A percentile compares a stretch with the other conserved stretches of the same genome.
Conservation (phyloP, 768 basidiomycete species). For the Cystofilobasidium ferigula region DNA sequence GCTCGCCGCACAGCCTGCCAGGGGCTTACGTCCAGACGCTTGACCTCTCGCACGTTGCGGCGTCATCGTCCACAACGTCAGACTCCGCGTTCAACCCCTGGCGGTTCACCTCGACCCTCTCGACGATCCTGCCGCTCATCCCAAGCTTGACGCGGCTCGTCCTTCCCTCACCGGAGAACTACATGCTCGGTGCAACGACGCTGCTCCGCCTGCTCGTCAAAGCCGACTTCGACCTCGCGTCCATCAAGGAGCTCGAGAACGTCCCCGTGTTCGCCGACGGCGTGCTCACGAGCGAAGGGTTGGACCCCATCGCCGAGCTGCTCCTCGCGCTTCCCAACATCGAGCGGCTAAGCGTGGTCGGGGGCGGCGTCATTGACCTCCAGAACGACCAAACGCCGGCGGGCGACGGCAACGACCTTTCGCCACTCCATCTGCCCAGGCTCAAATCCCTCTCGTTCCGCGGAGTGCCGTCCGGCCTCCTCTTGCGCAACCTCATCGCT, state of each 20-base stretch:
- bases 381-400: slow-evolving; percentile 7
- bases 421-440: slow-evolving; percentile 28
- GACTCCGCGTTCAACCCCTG: slow-evolving; percentile 14
- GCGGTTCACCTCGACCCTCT: slow-evolving; percentile 24
- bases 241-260: slow-evolving; percentile 10
- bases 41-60: slow-evolving; percentile 18
- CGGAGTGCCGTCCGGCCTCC: slow-evolving; percentile 28
- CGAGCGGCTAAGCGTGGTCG: slow-evolving; percentile 28
- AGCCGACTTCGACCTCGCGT: slow-evolving; percentile 3
- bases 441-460: slow-evolving; percentile 32
- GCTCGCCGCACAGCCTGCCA: slow-evolving; percentile 13
- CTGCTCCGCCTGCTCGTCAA: slow-evolving; percentile 11
- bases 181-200: slow-evolving; percentile 23
- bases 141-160: slow-evolving; percentile 34
- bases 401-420: background rate
- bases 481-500: slow-evolving; percentile 29
- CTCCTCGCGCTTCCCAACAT: slow-evolving; percentile 26
- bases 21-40: slow-evolving; percentile 7
- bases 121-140: slow-evolving; percentile 32
- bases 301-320: slow-evolving; percentile 25
- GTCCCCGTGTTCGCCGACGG: slow-evolving; percentile 20
- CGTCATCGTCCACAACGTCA: slow-evolving; percentile 3
- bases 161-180: slow-evolving; percentile 28
- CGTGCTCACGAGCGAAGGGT: slow-evolving; percentile 3
- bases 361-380: slow-evolving; percentile 23